Evolutionary conservation across 2,329 filamentous ascomycete genomes (phyloP), one percentile per base, ranked within the genome.

Genomic region (Fusarium oligoseptatum): DNA sequence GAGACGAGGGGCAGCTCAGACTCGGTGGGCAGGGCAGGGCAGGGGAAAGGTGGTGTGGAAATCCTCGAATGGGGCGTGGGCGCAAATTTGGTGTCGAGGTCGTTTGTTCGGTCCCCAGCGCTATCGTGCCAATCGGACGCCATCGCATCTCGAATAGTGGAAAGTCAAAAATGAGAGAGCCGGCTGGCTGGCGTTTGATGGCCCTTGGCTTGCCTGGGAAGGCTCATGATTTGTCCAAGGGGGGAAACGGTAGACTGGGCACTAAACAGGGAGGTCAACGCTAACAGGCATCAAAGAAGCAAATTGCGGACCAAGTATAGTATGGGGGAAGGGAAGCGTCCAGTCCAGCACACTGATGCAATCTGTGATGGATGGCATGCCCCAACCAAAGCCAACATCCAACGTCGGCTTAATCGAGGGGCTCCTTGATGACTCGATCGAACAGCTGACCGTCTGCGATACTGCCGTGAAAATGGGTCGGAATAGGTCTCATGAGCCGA

Each of bases 61-160:
- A 74, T 61, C 43, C 29, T 22, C n/a, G 15, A 39, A 64, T 36
- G 55, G 66, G 76, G 72, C 66, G 76, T 74, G 74, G 34, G 58
- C 56, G 48, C 72, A 76, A 76, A 41, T 57, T 74, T 76, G 73
- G 74, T 72, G 68, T 68, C 52, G 68, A 71, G 66, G 72, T 73
- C 68, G 66, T 70, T 58, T 75, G 63, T 67, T 71, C 60, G 67
- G 65, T 32, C 64, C 66, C 61, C 58, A 67, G 67, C 64, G 76
- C 67, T 80, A 81, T 81, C 80, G 77, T 79, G 67, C 80, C 80
- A 82, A 82, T 82, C 77, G 76, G 77, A 76, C 57, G 64, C 62
- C 78, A 81, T 80, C 79, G 80, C 80, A 79, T 80, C 48, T 67
- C 63, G 14, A 62, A 68, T 78, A 73, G 71, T 66, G 60, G 39